Evolutionary conservation across 2,329 filamentous ascomycete genomes (phyloP), one percentile per base, ranked within the genome.

Genomic region (Cordyceps javanica): DNA sequence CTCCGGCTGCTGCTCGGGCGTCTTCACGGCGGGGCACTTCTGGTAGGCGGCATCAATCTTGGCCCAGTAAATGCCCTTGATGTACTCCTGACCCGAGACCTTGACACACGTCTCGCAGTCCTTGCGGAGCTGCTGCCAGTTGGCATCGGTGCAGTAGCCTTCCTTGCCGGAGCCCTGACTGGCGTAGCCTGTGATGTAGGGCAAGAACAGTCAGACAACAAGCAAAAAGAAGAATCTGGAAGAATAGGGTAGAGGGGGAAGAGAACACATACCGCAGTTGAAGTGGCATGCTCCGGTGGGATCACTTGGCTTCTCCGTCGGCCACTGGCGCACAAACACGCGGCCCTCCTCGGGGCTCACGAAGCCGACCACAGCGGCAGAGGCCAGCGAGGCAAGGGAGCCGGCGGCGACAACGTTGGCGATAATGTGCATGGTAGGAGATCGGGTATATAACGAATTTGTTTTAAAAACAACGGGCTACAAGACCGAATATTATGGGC

Each of bases 251-350:
- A n/a, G 11, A 10, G 16, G 6, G 26, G 23, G 16, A 16, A 41
- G 9, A 13, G 9, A n/a, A n/a, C 4, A 67, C 73, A 59, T 68
- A 79, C 78, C 77, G 68, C 78, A 81, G 66, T 75, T 74, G 62
- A 74, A 71, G 61, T 81, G 78, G 67, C 79, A 82, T 41, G 78
- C 68, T 63, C 75, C 79, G 7, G 68, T 60, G 5, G 75, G 70
- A 2, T 63, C 67, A 72, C 72, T 62, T 78, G 75, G n/a, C 77
- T 74, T 62, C 69, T 73, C 53, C 71, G 58, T 16, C 77, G 62
- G n/a, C 65, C 64, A 32, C 70, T 66, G 14, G 60, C 52, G 41
- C n/a, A n/a, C n/a, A n/a, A n/a, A n/a, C n/a, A n/a, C n/a, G n/a
- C n/a, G n/a, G n/a, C n/a, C n/a, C n/a, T n/a, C n/a, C n/a, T 63